phyloP scores from a whole-genome alignment of 441 rosid species.

The Brassica balearica region DNA sequence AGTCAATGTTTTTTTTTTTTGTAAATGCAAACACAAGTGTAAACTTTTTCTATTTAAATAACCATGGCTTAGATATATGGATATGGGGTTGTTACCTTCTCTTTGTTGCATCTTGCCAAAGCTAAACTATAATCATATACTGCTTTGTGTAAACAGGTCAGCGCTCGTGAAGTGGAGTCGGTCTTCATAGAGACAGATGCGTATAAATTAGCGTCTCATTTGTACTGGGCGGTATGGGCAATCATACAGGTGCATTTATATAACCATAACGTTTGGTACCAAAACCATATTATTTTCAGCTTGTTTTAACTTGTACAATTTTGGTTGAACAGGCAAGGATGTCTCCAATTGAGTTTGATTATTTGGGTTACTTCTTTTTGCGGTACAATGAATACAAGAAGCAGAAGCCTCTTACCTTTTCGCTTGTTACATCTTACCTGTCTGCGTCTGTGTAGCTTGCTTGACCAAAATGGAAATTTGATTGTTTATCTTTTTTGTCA shows the following conservation, averaged over 20 bases:
- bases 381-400: slow-evolving; percentile 85
- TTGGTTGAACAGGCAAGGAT: slow-evolving; percentile 74
- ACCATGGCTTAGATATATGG: background rate
- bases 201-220: slow-evolving; percentile 80
- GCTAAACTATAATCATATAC: background rate
- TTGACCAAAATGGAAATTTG: slow-evolving; percentile 10
- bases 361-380: slow-evolving; percentile 82
- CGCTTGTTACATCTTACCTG: slow-evolving; percentile 65
- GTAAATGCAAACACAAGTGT: background rate
- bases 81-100: background rate
- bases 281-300: slow-evolving; percentile 13
- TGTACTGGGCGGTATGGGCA: slow-evolving; percentile 96
- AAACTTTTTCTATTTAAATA: background rate
- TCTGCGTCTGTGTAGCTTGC: slow-evolving; percentile 36
- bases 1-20: background rate
- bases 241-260: slow-evolving; percentile 75
- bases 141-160: slow-evolving; percentile 53
- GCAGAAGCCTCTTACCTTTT: slow-evolving; percentile 62
- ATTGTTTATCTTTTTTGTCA: slow-evolving; percentile 12
- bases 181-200: slow-evolving; percentile 73
- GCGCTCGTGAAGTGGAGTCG: slow-evolving; percentile 66
- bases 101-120: slow-evolving; percentile 3
- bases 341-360: slow-evolving; percentile 95
- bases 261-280: background rate
- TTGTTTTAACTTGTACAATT: slow-evolving; percentile 5